Base-by-base conservation (phyloP, 2,329 filamentous ascomycete genomes). In the Paecilomyces formosus region DNA sequence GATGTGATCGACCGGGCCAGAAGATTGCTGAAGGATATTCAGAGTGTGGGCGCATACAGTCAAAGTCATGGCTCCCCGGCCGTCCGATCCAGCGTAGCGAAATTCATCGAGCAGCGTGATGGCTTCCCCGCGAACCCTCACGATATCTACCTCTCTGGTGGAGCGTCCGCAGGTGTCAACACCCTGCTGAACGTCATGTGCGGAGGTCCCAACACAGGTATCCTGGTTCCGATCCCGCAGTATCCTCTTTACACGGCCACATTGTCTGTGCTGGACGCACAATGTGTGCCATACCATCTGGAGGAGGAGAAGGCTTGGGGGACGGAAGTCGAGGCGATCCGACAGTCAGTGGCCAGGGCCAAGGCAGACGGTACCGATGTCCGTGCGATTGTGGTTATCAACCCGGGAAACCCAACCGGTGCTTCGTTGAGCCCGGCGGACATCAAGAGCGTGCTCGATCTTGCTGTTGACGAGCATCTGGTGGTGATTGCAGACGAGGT, bases 221-320 rank as follows among this genome's bases (percentile, higher is more conserved):
- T 99, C 58, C 86, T 99, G 62, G 88, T 97, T 21, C 94, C 93
- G 24, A 97, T 99, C 66, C 94, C 94, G 6, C 94, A 99, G 77
- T 99, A 99, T 76, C 94, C 94, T 24, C 87, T 99, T 54, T 99
- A 99, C 80, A 97, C 93, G 8, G 94, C 94, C 26, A 94, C 92
- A 0, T 84, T 99, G 62, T 81, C 92, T 56, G 79, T 99, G 53
- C 83, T 97, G 61, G 85, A 97, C 74, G 90, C 93, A 56, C 85
- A 84, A 58, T 90, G 88, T 70, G 94, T 99, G 28, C 93, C 94
- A 39, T 99, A 99, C 80, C 89, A 91, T 77, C 86, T 99, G 55
- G 89, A 97, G 66, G 94, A 99, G 79, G 78, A 85, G 64, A 85
- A 87, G 67, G 83, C 85, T 63, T 99, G 94, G 94, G 89, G 90